These are phyloP conservation scores for Vitis amurensis DNA, from an alignment of 164 flowering plant species.

Conservation along the genomic window DNA sequence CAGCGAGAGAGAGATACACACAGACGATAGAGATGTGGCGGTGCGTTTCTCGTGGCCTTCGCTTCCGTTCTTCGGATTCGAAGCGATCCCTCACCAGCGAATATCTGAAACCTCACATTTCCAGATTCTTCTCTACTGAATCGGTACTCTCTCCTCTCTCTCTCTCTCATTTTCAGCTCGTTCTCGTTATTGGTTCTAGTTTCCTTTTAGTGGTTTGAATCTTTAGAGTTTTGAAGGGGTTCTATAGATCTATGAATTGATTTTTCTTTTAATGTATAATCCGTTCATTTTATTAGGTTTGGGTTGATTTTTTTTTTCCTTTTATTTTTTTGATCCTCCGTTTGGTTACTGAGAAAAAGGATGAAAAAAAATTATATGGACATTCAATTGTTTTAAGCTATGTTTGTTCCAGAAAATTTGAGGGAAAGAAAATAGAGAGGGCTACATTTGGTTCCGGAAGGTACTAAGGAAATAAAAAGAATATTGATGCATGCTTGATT, in stretches of 20 bases:
- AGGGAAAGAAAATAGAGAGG: too few species aligned
- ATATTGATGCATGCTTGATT: too few species aligned
- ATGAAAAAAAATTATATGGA: too few species aligned
- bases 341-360: too few species aligned
- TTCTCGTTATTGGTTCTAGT: background rate
- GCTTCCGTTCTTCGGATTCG: slow-evolving; percentile 28
- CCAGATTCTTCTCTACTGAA: slow-evolving; percentile 60
- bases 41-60: slow-evolving; percentile 61
- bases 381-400: too few species aligned
- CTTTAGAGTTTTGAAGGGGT: too few species aligned
- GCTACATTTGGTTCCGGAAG: too few species aligned
- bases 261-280: background rate
- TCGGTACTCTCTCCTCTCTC: slow-evolving; percentile 37
- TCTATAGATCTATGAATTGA: background rate
- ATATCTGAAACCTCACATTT: slow-evolving; percentile 35
- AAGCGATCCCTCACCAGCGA: slow-evolving; percentile 33
- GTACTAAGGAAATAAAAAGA: too few species aligned
- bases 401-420: too few species aligned
- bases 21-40: slow-evolving; percentile 66
- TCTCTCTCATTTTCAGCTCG: background rate
- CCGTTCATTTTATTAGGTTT: too few species aligned
- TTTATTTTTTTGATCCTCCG: too few species aligned
- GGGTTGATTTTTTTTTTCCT: too few species aligned
- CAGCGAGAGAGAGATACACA: background rate
- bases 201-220: background rate